Evolutionary conservation across 495 filamentous ascomycete species (phyloP), one percentile per base, ranked within the genome.

Genomic region (Amniculicola lignicola): DNA sequence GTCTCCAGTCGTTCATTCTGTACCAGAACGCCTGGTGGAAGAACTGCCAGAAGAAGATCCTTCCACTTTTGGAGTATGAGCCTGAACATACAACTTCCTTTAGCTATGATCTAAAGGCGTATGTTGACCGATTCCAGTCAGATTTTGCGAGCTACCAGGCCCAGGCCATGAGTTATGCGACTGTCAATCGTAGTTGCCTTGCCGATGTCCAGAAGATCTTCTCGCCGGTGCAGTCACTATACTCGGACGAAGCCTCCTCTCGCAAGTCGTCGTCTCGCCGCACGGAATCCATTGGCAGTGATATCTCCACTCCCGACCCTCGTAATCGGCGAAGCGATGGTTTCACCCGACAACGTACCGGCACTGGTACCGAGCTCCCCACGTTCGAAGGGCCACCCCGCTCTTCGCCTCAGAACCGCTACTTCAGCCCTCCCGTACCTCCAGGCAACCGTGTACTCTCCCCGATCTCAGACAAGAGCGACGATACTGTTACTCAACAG

Each of bases 21-120:
- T 82, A 95, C 33, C 90, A 96, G 57, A 74, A 79, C 2, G 71
- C 83, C 15, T 99, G 90, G 90, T 88, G 81, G 58, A 74, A 75
- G 23, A 81, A 86, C 12, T 87, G 90, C 82, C 84, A 87, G 58
- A 81, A 82, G 61, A 95, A 93, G 68, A 74, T 98, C 35, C 82
- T 79, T 46, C 76, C 81, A 35, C 79, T 92, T 5, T 78, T 96
- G 7, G 83, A 88, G 38, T 79, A 74, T 16, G 62, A 73, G 19
- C 85, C 89, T 3, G 81, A 82, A 19, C 71, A 83, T 6, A 69
- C 85, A 9, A 75, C 75, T 19, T 78, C 88, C 44, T 82, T 96
- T 40, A 70, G 88, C 19, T 74, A 77, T 9, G 79, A 84, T 43
- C 25, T 62, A 15, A 45, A 46, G 24, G 23, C 48, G 10, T 61